Percentiles rank a stretch among this genome's conserved stretches.
These are phyloP conservation scores for Gentiana macrophylla DNA, from an alignment of 257 asterid genomes.

Conservation along the genomic window DNA sequence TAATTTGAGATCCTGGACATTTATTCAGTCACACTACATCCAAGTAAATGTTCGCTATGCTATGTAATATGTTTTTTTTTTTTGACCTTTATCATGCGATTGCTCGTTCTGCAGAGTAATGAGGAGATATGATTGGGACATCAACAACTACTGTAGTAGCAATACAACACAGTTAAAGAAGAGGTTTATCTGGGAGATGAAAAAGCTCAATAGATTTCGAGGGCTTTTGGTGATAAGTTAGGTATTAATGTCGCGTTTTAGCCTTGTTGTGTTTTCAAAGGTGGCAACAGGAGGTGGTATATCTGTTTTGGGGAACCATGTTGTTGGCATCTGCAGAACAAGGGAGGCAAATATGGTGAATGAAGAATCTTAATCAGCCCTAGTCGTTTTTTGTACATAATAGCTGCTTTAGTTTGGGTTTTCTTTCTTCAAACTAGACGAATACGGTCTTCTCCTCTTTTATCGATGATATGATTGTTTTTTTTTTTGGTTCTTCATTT, in stretches of 20 bases:
- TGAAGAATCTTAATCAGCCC: neutral
- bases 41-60: neutral
- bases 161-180: neutral
- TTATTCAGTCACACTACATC: too few relatives aligned
- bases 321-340: neutral
- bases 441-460: neutral
- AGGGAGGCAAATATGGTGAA: slow-evolving; percentile 1
- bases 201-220: neutral
- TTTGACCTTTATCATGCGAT: neutral
- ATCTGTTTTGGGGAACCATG: neutral
- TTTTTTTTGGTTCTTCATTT: neutral
- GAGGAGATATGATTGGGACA: neutral
- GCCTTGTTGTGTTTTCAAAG: slow-evolving; percentile 1
- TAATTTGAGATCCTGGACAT: too few relatives aligned
- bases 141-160: neutral
- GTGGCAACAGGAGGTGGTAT: neutral
- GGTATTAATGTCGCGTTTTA: neutral
- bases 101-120: slow-evolving; percentile 5
- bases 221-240: neutral
- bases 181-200: slow-evolving; percentile 1
- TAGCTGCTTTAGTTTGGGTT: neutral
- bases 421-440: neutral
- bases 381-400: slow-evolving; percentile 4
- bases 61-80: too few relatives aligned
- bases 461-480: neutral